These are phyloP conservation scores for Metschnikowia cerradonensis DNA, from an alignment of 805 yeast species.

Conservation along the genomic window DNA sequence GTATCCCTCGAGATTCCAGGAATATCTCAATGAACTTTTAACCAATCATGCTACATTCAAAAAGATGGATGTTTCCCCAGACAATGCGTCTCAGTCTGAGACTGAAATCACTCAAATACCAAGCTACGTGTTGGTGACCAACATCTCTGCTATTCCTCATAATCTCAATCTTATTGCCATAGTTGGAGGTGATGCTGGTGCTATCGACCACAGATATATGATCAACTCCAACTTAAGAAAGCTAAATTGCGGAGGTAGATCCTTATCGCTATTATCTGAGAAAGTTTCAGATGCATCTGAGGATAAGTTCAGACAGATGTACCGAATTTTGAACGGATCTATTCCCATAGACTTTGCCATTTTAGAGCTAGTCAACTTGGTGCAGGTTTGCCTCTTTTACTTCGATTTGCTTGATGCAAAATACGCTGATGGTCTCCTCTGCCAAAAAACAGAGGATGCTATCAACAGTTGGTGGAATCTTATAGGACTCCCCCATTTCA, in stretches of 20 bases:
- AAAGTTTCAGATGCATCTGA: slow-evolving; percentile 72
- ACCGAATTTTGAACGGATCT: slow-evolving; percentile 47
- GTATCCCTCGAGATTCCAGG: slow-evolving; percentile 52
- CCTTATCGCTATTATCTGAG: slow-evolving; percentile 62
- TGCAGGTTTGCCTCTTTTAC: slow-evolving; percentile 75
- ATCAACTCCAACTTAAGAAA: slow-evolving; percentile 75
- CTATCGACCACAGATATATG: slow-evolving; percentile 54
- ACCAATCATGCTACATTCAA: slow-evolving; percentile 70
- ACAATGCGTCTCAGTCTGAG: background rate
- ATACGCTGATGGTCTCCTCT: slow-evolving; percentile 80
- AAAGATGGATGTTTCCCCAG: slow-evolving; percentile 23
- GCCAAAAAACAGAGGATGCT: slow-evolving; percentile 72
- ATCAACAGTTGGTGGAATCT: slow-evolving; percentile 77
- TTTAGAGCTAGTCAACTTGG: slow-evolving; percentile 63
- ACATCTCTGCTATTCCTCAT: slow-evolving; percentile 76
- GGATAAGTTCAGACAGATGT: slow-evolving; percentile 77
- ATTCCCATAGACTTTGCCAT: slow-evolving; percentile 65
- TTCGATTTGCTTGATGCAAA: slow-evolving; percentile 66
- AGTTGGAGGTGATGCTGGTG: slow-evolving; percentile 52
- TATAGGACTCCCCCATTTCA: slow-evolving; percentile 53
- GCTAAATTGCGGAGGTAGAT: slow-evolving; percentile 80
- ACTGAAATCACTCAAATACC: slow-evolving; percentile 21
- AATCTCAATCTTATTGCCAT: slow-evolving; percentile 67
- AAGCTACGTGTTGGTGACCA: slow-evolving; percentile 66
- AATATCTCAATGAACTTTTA: slow-evolving; percentile 62